Conservation (phyloP, 805 yeast species). For the Cyberlindnera mrakii region DNA sequence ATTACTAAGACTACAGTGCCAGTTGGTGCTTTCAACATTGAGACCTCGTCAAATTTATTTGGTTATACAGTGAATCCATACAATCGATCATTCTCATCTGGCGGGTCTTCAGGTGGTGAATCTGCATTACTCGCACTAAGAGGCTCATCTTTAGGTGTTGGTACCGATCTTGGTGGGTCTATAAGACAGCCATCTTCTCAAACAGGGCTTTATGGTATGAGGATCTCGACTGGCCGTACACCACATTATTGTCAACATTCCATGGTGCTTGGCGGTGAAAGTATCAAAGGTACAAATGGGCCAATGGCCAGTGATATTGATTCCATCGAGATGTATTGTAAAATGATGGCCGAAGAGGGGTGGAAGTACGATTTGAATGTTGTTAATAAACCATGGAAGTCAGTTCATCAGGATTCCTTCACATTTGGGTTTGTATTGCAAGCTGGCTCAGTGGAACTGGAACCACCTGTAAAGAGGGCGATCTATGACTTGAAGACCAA, state of each 20-base stretch:
- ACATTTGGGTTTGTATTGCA: slow-evolving; percentile 34
- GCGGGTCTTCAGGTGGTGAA: slow-evolving; percentile 53
- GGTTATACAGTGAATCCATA: slow-evolving; percentile 43
- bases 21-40: slow-evolving; percentile 42
- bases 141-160: slow-evolving; percentile 46
- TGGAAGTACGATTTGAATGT: slow-evolving; percentile 37
- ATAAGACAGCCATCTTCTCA: slow-evolving; percentile 42
- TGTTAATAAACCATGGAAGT: slow-evolving; percentile 39
- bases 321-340: slow-evolving; percentile 29
- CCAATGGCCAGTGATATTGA: slow-evolving; percentile 37
- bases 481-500: slow-evolving; percentile 26
- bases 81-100: slow-evolving; percentile 37
- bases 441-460: slow-evolving; percentile 41
- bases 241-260: slow-evolving; percentile 22
- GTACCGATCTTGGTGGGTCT: slow-evolving; percentile 51
- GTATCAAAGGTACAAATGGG: slow-evolving; percentile 39
- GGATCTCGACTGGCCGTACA: slow-evolving; percentile 38
- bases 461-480: slow-evolving; percentile 45
- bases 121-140: slow-evolving; percentile 39
- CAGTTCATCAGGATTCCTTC: slow-evolving; percentile 27
- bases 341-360: slow-evolving; percentile 30
- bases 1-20: slow-evolving; percentile 50
- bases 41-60: slow-evolving; percentile 36
- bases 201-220: slow-evolving; percentile 35
- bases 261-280: slow-evolving; percentile 20